These are phyloP conservation scores for Haplosporangium sp. DNA, from an alignment of 371 early-diverging fungal genomes.

Conservation along the genomic window DNA sequence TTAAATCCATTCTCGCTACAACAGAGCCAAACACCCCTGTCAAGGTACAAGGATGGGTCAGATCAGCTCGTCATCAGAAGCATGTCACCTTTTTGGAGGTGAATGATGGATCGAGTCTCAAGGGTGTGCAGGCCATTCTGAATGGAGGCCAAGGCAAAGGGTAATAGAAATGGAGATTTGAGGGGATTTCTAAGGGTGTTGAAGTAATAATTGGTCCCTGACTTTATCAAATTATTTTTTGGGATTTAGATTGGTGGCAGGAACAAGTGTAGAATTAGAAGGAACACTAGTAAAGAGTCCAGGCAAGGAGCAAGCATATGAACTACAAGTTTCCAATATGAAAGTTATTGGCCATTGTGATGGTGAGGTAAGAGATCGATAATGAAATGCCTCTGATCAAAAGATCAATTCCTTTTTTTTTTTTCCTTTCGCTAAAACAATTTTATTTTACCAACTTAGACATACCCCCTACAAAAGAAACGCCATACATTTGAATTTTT, in stretches of 20 bases:
- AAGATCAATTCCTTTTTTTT: neutral
- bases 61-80: slow-evolving; percentile 86
- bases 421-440: neutral
- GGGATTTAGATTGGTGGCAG: slow-evolving; percentile 69
- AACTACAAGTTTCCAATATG: slow-evolving; percentile 73
- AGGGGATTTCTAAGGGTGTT: neutral
- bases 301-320: slow-evolving; percentile 80
- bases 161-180: slow-evolving; percentile 33
- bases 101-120: slow-evolving; percentile 79
- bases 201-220: neutral
- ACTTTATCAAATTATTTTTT: neutral
- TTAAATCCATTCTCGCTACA: slow-evolving; percentile 29
- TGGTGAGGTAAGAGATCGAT: slow-evolving; percentile 61
- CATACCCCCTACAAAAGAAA: slow-evolving; percentile 93
- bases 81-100: slow-evolving; percentile 79
- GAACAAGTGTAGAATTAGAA: slow-evolving; percentile 75
- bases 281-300: slow-evolving; percentile 76
- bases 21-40: slow-evolving; percentile 42
- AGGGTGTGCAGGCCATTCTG: slow-evolving; percentile 82
- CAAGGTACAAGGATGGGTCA: slow-evolving; percentile 85
- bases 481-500: slow-evolving; percentile 83
- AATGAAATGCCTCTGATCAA: neutral
- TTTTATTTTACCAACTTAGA: slow-evolving; percentile 44
- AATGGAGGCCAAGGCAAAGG: slow-evolving; percentile 64
- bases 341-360: slow-evolving; percentile 76